Evolutionary conservation across 768 basidiomycete species (phyloP), one percentile per base, ranked within the genome.

Genomic region (Termitomyces sp.): DNA sequence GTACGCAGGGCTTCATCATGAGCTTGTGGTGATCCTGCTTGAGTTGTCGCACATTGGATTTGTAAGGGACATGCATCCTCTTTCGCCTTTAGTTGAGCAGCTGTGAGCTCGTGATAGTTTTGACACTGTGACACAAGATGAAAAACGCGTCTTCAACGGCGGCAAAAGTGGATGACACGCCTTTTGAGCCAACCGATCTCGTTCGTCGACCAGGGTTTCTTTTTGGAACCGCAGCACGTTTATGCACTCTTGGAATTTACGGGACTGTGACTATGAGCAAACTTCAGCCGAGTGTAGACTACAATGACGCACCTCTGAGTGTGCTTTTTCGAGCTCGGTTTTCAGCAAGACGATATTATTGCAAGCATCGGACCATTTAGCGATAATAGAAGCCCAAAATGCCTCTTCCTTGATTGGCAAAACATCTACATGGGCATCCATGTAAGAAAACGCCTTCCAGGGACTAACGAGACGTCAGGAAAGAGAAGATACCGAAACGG

Each of bases 281-380:
- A 50, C 6, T 19, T 26, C 24, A 19, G 4, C 22, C n/a, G 3
- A 6, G n/a, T 40, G 24, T 43, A 19, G 3, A 45, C 1, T 21
- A 5, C 1, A 6, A 30, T 22, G 32, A 37, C 37, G 35, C 34
- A 58, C 58, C 54, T 58, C 58, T n/a, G n/a, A 24, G 8, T 55
- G 59, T 15, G 63, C 64, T 34, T 64, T 63, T 37, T 63, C 62
- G 12, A 74, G 64, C 52, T 73, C 70, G 24, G 65, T 63, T 60
- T 68, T 69, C 54, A 76, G 64, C 40, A 58, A 58, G 47, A 70
- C 65, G 21, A 68, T 66, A 26, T 60, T 66, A 47, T 70, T 66
- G 43, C 67, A 70, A 11, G 73, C 69, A 32, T 72, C 68, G n/a
- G 71, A 72, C 70, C 70, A 73, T 54, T 66, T 68, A 62, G 70